Base-by-base conservation (phyloP, 495 filamentous ascomycete species). In the Penicillium chermesinum region DNA sequence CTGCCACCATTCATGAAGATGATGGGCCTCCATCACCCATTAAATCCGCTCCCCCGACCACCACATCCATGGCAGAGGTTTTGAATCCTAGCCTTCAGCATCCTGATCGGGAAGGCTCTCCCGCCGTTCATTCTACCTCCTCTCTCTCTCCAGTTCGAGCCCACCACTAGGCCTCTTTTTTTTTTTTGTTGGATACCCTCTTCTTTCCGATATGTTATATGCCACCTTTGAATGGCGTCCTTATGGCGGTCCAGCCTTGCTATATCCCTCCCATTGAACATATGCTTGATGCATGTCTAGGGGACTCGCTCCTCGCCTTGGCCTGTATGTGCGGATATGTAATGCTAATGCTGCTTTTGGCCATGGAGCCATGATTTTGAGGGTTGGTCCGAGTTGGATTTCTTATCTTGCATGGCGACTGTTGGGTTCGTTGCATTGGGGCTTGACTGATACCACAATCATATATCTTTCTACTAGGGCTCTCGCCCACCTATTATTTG, bases 21-120 rank as follows among this genome's bases (percentile, higher is more conserved):
- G 64, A 69, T 21, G 54, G 48, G 0, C 47, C 53, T 3, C 21
- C 45, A 13, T 63, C 65, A 3, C 66, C 67, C 2, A 44, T 71
- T 20, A 63, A 55, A 32, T 67, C 67, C 12, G 67, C 66, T 15
- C 65, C 66, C 34, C 60, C 67, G 7, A 61, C 62, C 2, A 54
- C 69, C 13, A 55, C 63, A 1, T 61, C 64, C 3, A 58, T 58
- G 48, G 53, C 60, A 13, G 64, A 71, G 15, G 39, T 58, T 14
- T 46, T 66, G 16, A 51, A 48, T 13, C 16, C 54, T 12, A 55
- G 57, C 15, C 48, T 58, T 9, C 37, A 39, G 16, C 8, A 27
- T 13, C 13, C 58, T 16, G 46, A 41, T 27, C 53, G 52, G 18
- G 53, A 54, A 14, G 47, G 49, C n/a, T 60, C 56, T 13, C 57